Base-by-base conservation (phyloP, 768 basidiomycete genomes). In the Sarcodon sp. region DNA sequence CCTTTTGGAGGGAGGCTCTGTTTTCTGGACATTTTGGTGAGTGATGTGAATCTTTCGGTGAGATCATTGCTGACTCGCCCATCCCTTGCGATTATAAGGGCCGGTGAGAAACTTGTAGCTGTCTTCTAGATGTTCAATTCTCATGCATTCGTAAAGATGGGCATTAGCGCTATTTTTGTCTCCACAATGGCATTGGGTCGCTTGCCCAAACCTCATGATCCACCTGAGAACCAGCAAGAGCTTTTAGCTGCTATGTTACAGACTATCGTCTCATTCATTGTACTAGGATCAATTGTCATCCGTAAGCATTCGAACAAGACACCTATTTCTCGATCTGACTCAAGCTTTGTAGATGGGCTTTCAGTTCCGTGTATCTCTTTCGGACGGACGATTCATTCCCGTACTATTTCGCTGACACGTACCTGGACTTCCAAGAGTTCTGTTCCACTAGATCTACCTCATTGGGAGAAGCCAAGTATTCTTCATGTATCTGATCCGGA, bases 1-100 rank as follows among this genome's bases (percentile, higher is more conserved):
- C 64, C 36, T 80, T 75, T 16, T 87, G 90, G 80, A 71, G 76
- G 41, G 90, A 97, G 64, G 93, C 94, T 0, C 53, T 91, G 4
- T 96, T 98, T 60, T 79, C 76, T 4, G 94, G 94, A 3, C 92
- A 96, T 68, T 97, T 94, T 60, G 92, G 83, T 78, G 56, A 11
- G 64, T 46, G 44, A 50, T 59, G 8, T 35, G 35, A 32, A 16
- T 33, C 43, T 41, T 7, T 45, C 32, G 3, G 7, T 35, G 27
- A 31, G 8, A 9, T 7, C 8, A 8, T 16, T 37, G 18, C 15
- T 7, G 4, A 35, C 44, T 5, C 10, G 13, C 21, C 15, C 4
- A 10, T 7, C 13, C n/a, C 12, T 45, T 47, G 33, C 33, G 15
- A 6, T 27, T 31, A 33, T 21, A n/a, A 52, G 53, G 53, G 18